Conservation (phyloP, 2,329 filamentous ascomycete species). For the Blastomyces parvus region DNA sequence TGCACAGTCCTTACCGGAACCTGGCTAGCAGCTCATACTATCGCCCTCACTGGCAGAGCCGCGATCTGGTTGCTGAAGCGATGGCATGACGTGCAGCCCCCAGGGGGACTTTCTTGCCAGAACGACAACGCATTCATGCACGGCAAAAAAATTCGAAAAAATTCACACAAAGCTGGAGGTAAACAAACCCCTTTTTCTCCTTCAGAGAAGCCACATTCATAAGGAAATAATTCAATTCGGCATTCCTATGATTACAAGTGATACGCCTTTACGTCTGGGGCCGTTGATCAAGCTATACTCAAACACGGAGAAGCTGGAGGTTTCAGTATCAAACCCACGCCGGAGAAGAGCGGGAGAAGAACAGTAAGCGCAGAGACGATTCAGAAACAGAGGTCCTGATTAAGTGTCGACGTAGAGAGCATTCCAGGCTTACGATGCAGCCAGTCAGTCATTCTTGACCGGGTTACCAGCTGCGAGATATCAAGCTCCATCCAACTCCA, state of each 20-base stretch:
- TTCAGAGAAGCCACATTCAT: not conserved
- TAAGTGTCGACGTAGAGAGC: not conserved
- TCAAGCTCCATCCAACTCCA: not conserved
- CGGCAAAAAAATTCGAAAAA: not conserved
- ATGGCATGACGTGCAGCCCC: constrained; percentile 5
- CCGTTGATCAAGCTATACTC: not conserved
- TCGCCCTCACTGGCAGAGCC: not conserved
- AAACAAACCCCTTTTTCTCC: not conserved
- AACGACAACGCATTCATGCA: constrained; percentile 1
- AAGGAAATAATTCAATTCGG: not conserved
- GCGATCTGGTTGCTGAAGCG: constrained; percentile 4
- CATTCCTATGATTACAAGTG: not conserved
- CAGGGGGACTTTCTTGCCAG: not conserved
- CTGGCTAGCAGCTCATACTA: not conserved
- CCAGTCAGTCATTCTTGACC: not conserved
- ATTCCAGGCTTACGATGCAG: not conserved
- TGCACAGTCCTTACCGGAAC: constrained; percentile 3
- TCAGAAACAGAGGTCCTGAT: not conserved
- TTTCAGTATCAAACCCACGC: constrained; percentile 6
- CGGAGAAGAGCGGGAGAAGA: not conserved
- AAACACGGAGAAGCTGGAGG: not conserved
- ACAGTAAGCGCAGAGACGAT: not conserved
- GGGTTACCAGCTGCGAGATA: not conserved
- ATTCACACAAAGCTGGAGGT: not conserved
- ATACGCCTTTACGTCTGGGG: not conserved